A percentile compares a stretch with the other conserved stretches of the same genome.
phyloP scores from a whole-genome alignment of 176 grass and related monocot species.

The Ampelocalamus luodianensis region DNA sequence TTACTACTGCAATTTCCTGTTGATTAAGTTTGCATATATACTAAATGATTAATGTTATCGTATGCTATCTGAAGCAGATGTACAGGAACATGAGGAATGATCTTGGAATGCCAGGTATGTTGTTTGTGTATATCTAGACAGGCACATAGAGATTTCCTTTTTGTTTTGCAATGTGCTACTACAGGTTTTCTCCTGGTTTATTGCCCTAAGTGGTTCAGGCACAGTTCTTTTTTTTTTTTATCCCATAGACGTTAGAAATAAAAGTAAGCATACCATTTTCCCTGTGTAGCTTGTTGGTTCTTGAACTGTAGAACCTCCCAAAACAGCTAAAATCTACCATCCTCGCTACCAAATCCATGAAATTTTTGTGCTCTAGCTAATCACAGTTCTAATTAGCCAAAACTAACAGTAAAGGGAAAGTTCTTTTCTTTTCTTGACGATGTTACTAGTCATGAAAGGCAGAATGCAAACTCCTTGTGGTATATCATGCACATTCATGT shows the following conservation, averaged over 20 bases:
- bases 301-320: not conserved
- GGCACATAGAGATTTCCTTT: not conserved
- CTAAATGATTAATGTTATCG: not conserved
- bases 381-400: constrained; percentile 6
- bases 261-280: not conserved
- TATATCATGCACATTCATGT: constrained; percentile 20
- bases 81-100: constrained; percentile 95
- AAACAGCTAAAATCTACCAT: not conserved
- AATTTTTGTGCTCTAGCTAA: not conserved
- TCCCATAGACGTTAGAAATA: not conserved
- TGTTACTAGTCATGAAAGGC: not conserved
- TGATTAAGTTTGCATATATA: not conserved
- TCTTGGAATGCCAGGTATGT: constrained; percentile 69
- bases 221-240: not conserved
- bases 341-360: not conserved
- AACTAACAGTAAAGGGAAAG: not conserved
- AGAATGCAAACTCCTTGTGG: not conserved
- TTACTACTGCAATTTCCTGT: not conserved
- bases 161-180: not conserved
- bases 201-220: not conserved
- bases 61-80: constrained; percentile 61
- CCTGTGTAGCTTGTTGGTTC: not conserved
- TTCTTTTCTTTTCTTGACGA: not conserved
- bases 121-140: not conserved
- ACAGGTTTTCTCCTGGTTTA: not conserved